Percentiles rank a stretch among this genome's conserved stretches.
Evolutionary conservation across 2,329 filamentous ascomycete species (phyloP).

Genomic region (Pseudopyrenochaeta lycopersici): DNA sequence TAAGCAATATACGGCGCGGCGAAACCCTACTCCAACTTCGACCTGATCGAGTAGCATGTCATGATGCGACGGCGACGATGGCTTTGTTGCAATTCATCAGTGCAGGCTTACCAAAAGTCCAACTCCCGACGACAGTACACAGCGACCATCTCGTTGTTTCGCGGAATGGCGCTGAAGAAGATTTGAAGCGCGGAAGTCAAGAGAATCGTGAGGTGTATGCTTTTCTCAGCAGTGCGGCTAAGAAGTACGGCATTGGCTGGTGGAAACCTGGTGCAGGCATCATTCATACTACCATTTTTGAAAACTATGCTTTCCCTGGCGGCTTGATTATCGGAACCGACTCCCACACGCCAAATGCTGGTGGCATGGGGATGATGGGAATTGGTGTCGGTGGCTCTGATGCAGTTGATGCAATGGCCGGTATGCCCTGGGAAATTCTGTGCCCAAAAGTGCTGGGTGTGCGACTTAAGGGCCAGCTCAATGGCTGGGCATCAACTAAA

Average conservation of each 20-base stretch:
- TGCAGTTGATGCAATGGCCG: constrained; percentile 40
- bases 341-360: constrained; percentile 51
- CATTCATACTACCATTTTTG: constrained; percentile 52
- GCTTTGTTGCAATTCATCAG: constrained; percentile 55
- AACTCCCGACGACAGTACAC: constrained; percentile 52
- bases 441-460: constrained; percentile 47
- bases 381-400: constrained; percentile 45
- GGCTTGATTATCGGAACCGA: constrained; percentile 50
- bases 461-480: constrained; percentile 37
- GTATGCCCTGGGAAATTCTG: constrained; percentile 47
- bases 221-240: constrained; percentile 49
- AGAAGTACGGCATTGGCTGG: constrained; percentile 51
- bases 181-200: constrained; percentile 34
- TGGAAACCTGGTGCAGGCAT: constrained; percentile 34
- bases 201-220: constrained; percentile 52
- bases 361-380: constrained; percentile 48
- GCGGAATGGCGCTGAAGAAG: constrained; percentile 42
- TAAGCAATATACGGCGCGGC: constrained; percentile 46
- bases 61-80: constrained; percentile 57
- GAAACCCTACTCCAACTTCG: constrained; percentile 49
- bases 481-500: constrained; percentile 45
- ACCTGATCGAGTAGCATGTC: constrained; percentile 54
- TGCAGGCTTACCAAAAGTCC: constrained; percentile 50
- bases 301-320: constrained; percentile 52
- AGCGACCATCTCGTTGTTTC: constrained; percentile 53